A percentile compares a stretch with the other conserved stretches of the same genome.
These are phyloP conservation scores for Lasiosphaeria miniovina DNA, from an alignment of 495 filamentous ascomycete genomes.

Conservation along the genomic window DNA sequence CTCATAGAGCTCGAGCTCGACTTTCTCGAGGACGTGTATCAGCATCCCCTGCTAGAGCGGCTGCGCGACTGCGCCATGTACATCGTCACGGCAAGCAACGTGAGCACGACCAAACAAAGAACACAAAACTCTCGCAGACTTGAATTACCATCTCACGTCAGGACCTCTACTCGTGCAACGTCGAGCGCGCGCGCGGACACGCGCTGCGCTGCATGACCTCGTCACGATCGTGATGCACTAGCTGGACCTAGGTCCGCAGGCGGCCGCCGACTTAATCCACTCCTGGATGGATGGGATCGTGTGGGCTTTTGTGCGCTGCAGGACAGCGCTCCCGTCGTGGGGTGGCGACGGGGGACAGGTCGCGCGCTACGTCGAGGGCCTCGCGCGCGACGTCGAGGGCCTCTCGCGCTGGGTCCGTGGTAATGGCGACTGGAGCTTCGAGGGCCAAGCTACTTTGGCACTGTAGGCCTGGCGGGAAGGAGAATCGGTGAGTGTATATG, in stretches of 20 bases:
- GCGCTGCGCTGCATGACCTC: constrained; percentile 13
- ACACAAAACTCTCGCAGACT: not conserved
- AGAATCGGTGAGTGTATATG: not conserved
- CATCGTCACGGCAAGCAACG: constrained; percentile 1
- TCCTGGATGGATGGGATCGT: not conserved
- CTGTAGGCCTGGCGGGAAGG: not conserved
- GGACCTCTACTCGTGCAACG: not conserved
- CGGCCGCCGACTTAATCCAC: constrained; percentile 3
- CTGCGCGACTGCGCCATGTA: constrained; percentile 6
- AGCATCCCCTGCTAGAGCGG: constrained; percentile 4
- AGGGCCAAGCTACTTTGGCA: constrained; percentile 15
- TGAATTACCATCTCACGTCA: not conserved
- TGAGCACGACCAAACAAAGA: not conserved
- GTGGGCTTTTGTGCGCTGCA: not conserved
- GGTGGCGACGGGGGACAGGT: not conserved
- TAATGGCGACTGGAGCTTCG: constrained; percentile 3
- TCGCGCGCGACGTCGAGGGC: not conserved
- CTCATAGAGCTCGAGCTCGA: constrained; percentile 11
- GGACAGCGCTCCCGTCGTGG: not conserved
- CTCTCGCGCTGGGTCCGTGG: not conserved
- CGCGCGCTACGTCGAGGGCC: not conserved
- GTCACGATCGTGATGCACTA: constrained; percentile 9
- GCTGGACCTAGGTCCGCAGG: not conserved
- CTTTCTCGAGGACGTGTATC: constrained; percentile 6
- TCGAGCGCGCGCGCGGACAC: not conserved